Conservation (phyloP, 2,329 filamentous ascomycete species). For the Penicillium sp. region DNA sequence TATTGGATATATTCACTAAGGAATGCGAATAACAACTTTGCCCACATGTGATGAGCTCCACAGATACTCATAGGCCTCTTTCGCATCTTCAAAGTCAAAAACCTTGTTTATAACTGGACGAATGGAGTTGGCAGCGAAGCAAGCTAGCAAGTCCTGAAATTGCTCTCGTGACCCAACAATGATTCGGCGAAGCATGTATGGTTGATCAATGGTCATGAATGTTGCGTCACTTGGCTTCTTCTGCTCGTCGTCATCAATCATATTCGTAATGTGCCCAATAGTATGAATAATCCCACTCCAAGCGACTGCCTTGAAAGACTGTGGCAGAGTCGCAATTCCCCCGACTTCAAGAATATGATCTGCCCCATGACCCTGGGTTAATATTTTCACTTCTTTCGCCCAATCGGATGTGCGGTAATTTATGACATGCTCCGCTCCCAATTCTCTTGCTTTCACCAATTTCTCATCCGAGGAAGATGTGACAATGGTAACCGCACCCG, state of each 20-base stretch:
- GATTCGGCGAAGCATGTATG: not conserved
- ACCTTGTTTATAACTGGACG: not conserved
- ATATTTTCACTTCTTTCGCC: slow-evolving; percentile 45
- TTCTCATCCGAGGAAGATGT: slow-evolving; percentile 21
- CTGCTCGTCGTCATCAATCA: not conserved
- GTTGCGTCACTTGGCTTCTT: slow-evolving; percentile 11
- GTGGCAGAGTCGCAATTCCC: slow-evolving; percentile 56
- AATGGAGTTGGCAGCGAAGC: not conserved
- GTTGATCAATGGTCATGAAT: not conserved
- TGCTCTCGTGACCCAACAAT: not conserved
- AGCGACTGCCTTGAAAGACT: slow-evolving; percentile 49
- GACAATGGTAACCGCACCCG: slow-evolving; percentile 26
- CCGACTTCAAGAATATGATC: slow-evolving; percentile 63
- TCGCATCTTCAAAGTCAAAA: not conserved
- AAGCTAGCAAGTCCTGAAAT: not conserved
- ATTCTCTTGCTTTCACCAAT: slow-evolving; percentile 9
- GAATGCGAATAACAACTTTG: not conserved
- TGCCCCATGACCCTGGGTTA: slow-evolving; percentile 53
- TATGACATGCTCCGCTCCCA: slow-evolving; percentile 10
- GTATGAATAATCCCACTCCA: slow-evolving; percentile 49
- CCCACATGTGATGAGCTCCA: not conserved
- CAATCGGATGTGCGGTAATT: slow-evolving; percentile 13
- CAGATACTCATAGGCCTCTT: not conserved
- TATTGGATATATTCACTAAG: not conserved
- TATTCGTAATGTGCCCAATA: slow-evolving; percentile 39